Evolutionary conservation across 306 rosid genomes (phyloP).

Genomic region (Cicer cuneatum): DNA sequence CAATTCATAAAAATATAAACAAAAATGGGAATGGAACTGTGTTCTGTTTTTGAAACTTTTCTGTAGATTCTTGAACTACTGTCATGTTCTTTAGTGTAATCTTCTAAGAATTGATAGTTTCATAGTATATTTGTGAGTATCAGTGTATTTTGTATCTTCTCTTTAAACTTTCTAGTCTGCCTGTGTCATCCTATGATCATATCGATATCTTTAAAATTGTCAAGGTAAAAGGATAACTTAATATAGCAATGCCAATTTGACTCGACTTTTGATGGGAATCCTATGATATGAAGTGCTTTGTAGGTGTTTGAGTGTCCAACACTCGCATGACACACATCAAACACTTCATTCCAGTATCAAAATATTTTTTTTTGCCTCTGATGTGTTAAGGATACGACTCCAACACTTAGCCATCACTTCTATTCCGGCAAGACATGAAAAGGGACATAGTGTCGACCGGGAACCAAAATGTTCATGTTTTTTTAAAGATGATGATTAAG

Average conservation of each 20-base stretch:
- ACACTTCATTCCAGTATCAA: neutral
- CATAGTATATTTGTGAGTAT: neutral
- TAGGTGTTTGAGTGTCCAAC: neutral
- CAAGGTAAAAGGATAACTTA: neutral
- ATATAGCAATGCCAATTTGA: conserved; percentile 15
- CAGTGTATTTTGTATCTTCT: neutral
- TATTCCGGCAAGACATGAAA: neutral
- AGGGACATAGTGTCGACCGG: neutral
- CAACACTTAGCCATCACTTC: neutral
- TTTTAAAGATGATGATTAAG: neutral
- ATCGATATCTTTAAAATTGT: conserved; percentile 7
- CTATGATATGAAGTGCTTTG: conserved; percentile 5
- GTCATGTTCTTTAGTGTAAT: conserved; percentile 1
- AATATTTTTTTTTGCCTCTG: neutral
- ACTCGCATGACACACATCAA: neutral
- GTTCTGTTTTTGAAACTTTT: neutral
- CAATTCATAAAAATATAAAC: neutral
- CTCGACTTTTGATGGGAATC: neutral
- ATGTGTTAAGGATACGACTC: neutral
- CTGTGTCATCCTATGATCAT: conserved; percentile 8
- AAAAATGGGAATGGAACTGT: neutral
- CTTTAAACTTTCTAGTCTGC: neutral
- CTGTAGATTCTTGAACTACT: neutral
- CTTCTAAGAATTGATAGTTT: neutral
- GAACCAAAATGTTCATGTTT: neutral